phyloP scores from a whole-genome alignment of 495 filamentous ascomycete genomes.

The Podospora comata region DNA sequence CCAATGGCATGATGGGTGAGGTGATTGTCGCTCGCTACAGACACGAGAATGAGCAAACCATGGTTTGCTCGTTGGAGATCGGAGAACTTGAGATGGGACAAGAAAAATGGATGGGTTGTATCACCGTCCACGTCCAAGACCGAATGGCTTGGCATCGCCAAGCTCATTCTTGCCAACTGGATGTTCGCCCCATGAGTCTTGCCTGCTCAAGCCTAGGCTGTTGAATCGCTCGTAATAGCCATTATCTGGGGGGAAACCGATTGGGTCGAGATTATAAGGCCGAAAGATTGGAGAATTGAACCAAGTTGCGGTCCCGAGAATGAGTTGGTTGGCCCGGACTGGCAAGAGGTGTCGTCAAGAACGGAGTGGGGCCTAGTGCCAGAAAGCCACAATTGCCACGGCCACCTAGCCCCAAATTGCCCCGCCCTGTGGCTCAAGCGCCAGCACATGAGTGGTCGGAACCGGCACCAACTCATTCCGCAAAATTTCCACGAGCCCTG shows the following conservation, averaged over 20 bases:
- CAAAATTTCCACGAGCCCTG: slow-evolving; percentile 37
- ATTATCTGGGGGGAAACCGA: not conserved
- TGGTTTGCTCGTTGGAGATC: not conserved
- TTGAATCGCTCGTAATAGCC: not conserved
- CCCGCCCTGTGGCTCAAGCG: slow-evolving; percentile 24
- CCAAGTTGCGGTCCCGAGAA: not conserved
- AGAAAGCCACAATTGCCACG: slow-evolving; percentile 13
- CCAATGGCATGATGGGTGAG: not conserved
- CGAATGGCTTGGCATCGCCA: not conserved
- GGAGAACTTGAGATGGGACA: not conserved
- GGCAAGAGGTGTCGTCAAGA: not conserved
- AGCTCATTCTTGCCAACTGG: not conserved
- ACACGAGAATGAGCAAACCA: not conserved
- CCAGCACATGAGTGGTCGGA: slow-evolving; percentile 21
- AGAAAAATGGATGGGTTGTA: not conserved
- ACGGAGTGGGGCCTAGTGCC: not conserved
- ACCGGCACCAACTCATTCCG: slow-evolving; percentile 33
- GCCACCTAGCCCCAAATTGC: not conserved
- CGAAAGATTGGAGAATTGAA: not conserved
- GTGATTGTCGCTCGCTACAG: not conserved
- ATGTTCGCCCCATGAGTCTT: not conserved
- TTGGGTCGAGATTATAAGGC: not conserved
- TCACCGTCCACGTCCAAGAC: not conserved
- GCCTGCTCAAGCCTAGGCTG: not conserved
- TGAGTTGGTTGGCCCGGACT: not conserved